Evolutionary conservation across 228 moss, liverwort and hornwort genomes (phyloP), one percentile per base, ranked within the genome.

Genomic region (Sphagnum fallax): DNA sequence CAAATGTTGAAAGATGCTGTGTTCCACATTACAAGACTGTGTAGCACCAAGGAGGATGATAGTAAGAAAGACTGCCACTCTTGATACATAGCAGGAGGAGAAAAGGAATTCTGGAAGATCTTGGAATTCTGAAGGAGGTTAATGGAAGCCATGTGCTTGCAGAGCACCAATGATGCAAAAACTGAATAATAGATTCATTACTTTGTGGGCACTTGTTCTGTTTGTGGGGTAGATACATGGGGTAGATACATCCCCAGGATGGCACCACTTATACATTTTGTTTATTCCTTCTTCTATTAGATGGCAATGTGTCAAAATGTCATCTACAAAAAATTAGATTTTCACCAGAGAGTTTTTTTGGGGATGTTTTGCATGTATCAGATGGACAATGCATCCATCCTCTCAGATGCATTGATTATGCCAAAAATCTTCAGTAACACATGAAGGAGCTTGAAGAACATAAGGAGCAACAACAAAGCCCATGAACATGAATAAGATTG

Each of bases 351-450:
- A n/a, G 16, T 9, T 64, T 64, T n/a, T 64, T 16, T 16, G 9
- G 16, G 47, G 63, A 55, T 12, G 55, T 8, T 12, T 55, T 8
- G 67, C 70, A 55, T 6, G 50, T 61, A 6, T 71, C 90, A 95
- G 96, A 96, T 92, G 96, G 96, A 96, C 66, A 96, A 96, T 71
- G 92, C 92, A 47, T 96, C 92, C 50, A 96, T 96, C 69, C 76
- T 96, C 52, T 92, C 91, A 75, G 96, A 92, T 60, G 92, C 96
- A 14, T 96, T 53, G 92, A 96, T 59, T 92, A 96, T 65, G 88
- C 92, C 64, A 87, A 88, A 57, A 89, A 91, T 53, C 89, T 96
- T 62, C 88, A 96, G 76, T 80, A 79, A 60, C 86, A 83, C 14
- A 75, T 96, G 32, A 61, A 62, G 69, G 80, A 79, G 59, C 75